Conservation (phyloP, 2,329 filamentous ascomycete genomes). For the Aspergillus quadrilineatus region DNA sequence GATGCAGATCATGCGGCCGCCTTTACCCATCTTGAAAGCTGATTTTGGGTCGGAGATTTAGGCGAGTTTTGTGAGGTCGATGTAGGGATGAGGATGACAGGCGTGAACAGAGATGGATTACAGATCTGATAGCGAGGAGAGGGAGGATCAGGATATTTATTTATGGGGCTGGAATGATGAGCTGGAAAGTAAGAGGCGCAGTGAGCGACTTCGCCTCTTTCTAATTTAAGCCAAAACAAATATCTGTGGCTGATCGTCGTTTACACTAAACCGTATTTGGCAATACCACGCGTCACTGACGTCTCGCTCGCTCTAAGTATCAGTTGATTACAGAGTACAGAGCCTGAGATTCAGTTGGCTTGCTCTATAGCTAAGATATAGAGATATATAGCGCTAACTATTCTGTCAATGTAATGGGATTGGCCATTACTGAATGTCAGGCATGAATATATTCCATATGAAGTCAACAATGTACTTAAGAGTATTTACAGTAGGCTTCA, state of each 20-base stretch:
- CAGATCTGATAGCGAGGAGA: neutral
- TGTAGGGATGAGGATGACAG: neutral
- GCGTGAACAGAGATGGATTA: neutral
- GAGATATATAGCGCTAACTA: too few species aligned
- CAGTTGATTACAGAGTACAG: neutral
- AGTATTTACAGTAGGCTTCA: neutral
- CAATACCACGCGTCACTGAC: constrained; percentile 11
- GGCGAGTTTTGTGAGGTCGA: neutral
- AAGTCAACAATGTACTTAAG: neutral
- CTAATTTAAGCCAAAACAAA: constrained; percentile 7
- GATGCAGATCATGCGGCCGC: constrained; percentile 82
- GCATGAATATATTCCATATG: neutral
- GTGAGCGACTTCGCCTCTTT: constrained; percentile 7
- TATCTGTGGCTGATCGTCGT: constrained; percentile 9
- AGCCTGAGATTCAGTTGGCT: neutral
- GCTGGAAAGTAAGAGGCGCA: constrained; percentile 1
- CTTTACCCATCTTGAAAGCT: constrained; percentile 60
- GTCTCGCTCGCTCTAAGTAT: neutral
- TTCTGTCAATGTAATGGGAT: too few species aligned
- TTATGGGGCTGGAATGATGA: constrained; percentile 2
- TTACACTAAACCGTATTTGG: neutral
- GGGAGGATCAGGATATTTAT: neutral
- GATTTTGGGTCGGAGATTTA: neutral
- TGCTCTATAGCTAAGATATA: neutral
- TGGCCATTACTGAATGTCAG: too few species aligned